Base-by-base conservation (phyloP, 768 basidiomycete genomes). In the Termitomyces eurrhizus region DNA sequence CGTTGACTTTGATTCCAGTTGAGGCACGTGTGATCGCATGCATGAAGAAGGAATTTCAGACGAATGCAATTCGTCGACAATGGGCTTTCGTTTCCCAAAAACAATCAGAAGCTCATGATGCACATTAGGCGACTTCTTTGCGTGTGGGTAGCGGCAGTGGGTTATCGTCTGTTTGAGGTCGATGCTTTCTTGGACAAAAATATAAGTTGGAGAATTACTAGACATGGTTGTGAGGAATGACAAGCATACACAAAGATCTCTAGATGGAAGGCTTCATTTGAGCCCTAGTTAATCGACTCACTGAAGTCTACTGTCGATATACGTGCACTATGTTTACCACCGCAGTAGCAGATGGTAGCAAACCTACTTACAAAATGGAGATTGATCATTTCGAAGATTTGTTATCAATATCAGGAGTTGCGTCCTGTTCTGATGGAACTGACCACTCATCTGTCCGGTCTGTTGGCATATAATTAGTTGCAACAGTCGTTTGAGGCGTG, bases 401-500 rank as follows among this genome's bases (percentile, higher is more conserved):
- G 62, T 66, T 70, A 57, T 63, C 59, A 36, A 64, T 57, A 55
- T 62, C 48, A 60, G 70, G 53, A 33, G 52, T 18, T 35, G 41
- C 33, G 39, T 41, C 52, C 52, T 24, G 52, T 18, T 66, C 64
- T 51, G 64, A 66, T 9, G 70, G 74, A 60, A 69, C 66, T 35
- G 73, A 67, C 80, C 80, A 82, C 61, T 76, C 71, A 62, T 77
- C 72, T 62, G 64, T 68, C 76, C 75, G 77, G 52, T 65, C 61
- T n/a, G 65, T 36, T 9, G 56, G 46, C n/a, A 39, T 42, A 36
- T 39, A 46, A 59, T 45, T 11, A 53, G 33, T n/a, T 54, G 59
- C 21, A 57, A 49, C 14, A 46, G 39, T 54, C 21, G 36, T 54
- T 62, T 67, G 50, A 46, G 56, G 56, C 56, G 59, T 52, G 48